phyloP scores from a whole-genome alignment of 345 rosid species.

The Mangifera indica region DNA sequence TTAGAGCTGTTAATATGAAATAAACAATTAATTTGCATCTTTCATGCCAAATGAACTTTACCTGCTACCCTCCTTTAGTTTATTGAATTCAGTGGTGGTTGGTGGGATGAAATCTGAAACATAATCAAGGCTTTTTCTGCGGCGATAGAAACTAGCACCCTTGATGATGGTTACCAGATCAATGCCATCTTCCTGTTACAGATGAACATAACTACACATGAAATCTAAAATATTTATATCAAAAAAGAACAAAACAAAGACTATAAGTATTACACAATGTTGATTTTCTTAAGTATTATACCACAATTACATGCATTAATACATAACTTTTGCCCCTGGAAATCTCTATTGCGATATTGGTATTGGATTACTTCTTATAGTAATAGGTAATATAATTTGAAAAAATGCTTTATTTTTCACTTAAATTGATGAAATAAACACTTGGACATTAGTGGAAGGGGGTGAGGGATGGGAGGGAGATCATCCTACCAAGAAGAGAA shows the following conservation, averaged over 20 bases:
- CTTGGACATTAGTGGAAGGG: neutral
- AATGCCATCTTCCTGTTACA: conserved; percentile 19
- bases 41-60: conserved; percentile 9
- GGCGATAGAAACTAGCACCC: conserved; percentile 62
- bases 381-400: neutral
- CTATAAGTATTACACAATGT: neutral
- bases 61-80: conserved; percentile 22
- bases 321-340: too few relatives aligned
- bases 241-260: neutral
- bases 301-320: too few relatives aligned
- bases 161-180: conserved; percentile 52
- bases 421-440: too few relatives aligned
- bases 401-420: neutral
- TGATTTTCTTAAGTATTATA: too few relatives aligned
- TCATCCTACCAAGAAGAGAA: conserved; percentile 65
- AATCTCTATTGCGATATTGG: too few relatives aligned
- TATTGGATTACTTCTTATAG: too few relatives aligned
- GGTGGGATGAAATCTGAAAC: conserved; percentile 59
- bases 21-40: too few relatives aligned
- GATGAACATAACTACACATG: neutral
- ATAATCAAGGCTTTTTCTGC: conserved; percentile 43
- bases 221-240: neutral
- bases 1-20: too few relatives aligned
- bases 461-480: conserved; percentile 20
- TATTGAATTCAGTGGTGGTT: conserved; percentile 46